Conservation (phyloP, 768 basidiomycete species). For the Suillus fuscotomentosus region DNA sequence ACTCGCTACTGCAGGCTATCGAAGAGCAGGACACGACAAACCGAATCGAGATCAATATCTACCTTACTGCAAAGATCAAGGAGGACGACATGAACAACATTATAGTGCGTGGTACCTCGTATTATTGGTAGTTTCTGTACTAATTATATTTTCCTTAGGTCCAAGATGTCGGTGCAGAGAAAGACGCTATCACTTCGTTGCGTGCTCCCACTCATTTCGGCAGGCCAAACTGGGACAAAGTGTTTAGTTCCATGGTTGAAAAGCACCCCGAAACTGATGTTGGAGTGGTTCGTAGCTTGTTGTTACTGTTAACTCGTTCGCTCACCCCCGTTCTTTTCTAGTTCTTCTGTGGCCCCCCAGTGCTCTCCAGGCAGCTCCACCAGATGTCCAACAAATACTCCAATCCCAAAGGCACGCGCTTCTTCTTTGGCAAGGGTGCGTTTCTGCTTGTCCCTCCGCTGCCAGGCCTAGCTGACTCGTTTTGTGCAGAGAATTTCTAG, state of each 20-base stretch:
- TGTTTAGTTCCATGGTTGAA: constrained; percentile 69
- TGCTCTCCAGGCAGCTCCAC: constrained; percentile 70
- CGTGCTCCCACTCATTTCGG: constrained; percentile 93
- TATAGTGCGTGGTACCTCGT: constrained; percentile 46
- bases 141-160: constrained; percentile 37
- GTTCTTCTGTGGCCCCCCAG: constrained; percentile 87
- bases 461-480: neutral
- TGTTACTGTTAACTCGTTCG: neutral
- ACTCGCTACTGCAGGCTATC: constrained; percentile 87
- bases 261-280: constrained; percentile 89
- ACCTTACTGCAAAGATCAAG: constrained; percentile 87
- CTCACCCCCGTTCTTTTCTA: constrained; percentile 32
- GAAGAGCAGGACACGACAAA: constrained; percentile 89
- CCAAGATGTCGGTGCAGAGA: constrained; percentile 90
- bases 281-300: constrained; percentile 58
- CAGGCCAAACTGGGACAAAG: constrained; percentile 81
- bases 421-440: constrained; percentile 90
- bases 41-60: constrained; percentile 91
- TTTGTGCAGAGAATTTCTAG: constrained; percentile 22
- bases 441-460: constrained; percentile 5
- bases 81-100: constrained; percentile 95
- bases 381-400: constrained; percentile 86
- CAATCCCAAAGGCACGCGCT: constrained; percentile 69
- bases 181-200: constrained; percentile 86
- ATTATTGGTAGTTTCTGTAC: constrained; percentile 4